These are phyloP conservation scores for Leccinum rimulosum DNA, from an alignment of 768 basidiomycete species.

Conservation along the genomic window DNA sequence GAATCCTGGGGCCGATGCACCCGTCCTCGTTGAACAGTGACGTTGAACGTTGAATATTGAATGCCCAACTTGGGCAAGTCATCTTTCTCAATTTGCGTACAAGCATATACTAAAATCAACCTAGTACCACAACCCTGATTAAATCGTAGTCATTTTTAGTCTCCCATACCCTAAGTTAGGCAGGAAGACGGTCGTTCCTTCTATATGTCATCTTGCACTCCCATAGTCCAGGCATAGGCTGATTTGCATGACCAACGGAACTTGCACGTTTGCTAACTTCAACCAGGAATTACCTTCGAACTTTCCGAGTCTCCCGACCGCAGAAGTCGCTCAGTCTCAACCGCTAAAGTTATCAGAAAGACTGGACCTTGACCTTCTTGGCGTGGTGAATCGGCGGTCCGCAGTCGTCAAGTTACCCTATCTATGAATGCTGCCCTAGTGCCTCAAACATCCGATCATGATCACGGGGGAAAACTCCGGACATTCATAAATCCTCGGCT, in stretches of 20 bases:
- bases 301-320: neutral
- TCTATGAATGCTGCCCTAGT: neutral
- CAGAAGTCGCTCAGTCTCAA: neutral
- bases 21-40: too few species aligned
- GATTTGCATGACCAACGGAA: neutral
- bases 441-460: conserved; percentile 1
- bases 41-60: too few species aligned
- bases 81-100: too few species aligned
- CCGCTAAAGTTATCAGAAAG: neutral
- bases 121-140: too few species aligned
- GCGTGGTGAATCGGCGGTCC: neutral
- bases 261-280: neutral
- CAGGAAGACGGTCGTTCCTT: too few species aligned
- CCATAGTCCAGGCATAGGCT: too few species aligned
- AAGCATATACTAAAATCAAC: too few species aligned
- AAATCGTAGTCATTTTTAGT: too few species aligned
- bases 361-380: neutral
- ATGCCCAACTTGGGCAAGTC: too few species aligned
- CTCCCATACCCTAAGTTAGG: too few species aligned
- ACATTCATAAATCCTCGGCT: conserved; percentile 1
- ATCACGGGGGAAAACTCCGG: conserved; percentile 3
- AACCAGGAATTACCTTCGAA: neutral
- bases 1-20: too few species aligned
- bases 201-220: too few species aligned
- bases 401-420: neutral